Evolutionary conservation across 805 yeast species (phyloP).

Genomic region (Ogataea ramenticola): DNA sequence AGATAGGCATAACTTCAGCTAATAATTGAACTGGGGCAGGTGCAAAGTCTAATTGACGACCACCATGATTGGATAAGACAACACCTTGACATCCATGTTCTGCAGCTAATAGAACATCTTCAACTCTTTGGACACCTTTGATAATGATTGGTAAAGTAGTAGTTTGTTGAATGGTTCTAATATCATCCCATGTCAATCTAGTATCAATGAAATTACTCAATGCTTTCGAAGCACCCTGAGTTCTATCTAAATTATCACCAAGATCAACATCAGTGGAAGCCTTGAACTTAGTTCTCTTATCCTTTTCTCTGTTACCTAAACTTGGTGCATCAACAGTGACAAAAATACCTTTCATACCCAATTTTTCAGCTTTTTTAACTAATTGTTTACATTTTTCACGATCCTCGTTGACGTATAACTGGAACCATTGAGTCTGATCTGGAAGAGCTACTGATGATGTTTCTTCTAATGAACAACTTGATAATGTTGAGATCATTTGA

Average conservation of each 20-base stretch:
- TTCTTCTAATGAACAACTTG: conserved; percentile 84
- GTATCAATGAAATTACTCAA: conserved; percentile 81
- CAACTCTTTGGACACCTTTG: conserved; percentile 81
- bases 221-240: conserved; percentile 83
- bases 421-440: conserved; percentile 81
- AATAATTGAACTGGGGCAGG: conserved; percentile 72
- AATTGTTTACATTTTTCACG: conserved; percentile 53
- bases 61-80: conserved; percentile 86
- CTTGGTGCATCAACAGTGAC: conserved; percentile 93
- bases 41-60: conserved; percentile 78
- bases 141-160: conserved; percentile 63
- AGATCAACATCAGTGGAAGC: conserved; percentile 40
- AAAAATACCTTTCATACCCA: conserved; percentile 77
- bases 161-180: conserved; percentile 43
- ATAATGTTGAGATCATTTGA: conserved; percentile 91
- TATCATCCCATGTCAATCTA: conserved; percentile 56
- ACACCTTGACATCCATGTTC: conserved; percentile 70
- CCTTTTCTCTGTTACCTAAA: conserved; percentile 73
- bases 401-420: conserved; percentile 76
- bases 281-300: conserved; percentile 20
- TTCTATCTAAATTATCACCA: conserved; percentile 46
- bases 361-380: conserved; percentile 62
- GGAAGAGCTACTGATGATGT: conserved; percentile 62
- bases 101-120: conserved; percentile 69
- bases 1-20: conserved; percentile 56